A percentile compares a stretch with the other conserved stretches of the same genome.
These are phyloP conservation scores for Saccharomyces uvarum DNA, from an alignment of 1,139 yeast genomes.

Conservation along the genomic window DNA sequence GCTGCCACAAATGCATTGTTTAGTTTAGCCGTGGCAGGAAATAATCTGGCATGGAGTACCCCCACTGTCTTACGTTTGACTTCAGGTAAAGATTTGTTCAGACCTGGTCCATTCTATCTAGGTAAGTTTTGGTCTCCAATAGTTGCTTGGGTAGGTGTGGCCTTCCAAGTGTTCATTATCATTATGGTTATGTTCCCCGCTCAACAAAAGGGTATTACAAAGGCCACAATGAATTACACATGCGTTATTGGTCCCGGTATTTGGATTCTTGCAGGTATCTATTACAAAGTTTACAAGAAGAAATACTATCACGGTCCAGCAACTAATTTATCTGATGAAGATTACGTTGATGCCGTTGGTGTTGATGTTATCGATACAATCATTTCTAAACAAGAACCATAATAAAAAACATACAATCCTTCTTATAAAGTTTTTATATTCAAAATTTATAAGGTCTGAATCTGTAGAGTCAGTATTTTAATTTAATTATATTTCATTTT, in stretches of 20 bases:
- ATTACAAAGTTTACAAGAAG: slow-evolving; percentile 42
- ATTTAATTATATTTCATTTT: neutral
- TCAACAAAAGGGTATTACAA: slow-evolving; percentile 35
- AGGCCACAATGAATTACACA: slow-evolving; percentile 51
- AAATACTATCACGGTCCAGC: slow-evolving; percentile 46
- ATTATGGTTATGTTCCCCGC: slow-evolving; percentile 44
- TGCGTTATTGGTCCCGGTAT: slow-evolving; percentile 47
- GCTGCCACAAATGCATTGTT: slow-evolving; percentile 59
- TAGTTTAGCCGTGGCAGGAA: slow-evolving; percentile 53
- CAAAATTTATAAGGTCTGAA: slow-evolving; percentile 2
- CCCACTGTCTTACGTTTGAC: slow-evolving; percentile 48
- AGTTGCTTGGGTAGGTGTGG: slow-evolving; percentile 35
- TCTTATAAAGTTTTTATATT: slow-evolving; percentile 2
- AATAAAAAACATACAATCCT: neutral
- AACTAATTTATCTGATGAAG: slow-evolving; percentile 25
- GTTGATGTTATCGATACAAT: slow-evolving; percentile 25
- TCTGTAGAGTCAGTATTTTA: neutral
- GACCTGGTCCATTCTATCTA: slow-evolving; percentile 58
- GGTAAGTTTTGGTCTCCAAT: slow-evolving; percentile 44
- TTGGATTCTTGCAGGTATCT: slow-evolving; percentile 41
- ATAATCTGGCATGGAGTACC: slow-evolving; percentile 51
- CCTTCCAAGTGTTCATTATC: slow-evolving; percentile 36
- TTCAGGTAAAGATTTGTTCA: slow-evolving; percentile 42
- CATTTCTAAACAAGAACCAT: slow-evolving; percentile 11
- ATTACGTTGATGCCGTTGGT: slow-evolving; percentile 23